phyloP scores from a whole-genome alignment of 176 grass and related monocot species.

The Typha latifolia region DNA sequence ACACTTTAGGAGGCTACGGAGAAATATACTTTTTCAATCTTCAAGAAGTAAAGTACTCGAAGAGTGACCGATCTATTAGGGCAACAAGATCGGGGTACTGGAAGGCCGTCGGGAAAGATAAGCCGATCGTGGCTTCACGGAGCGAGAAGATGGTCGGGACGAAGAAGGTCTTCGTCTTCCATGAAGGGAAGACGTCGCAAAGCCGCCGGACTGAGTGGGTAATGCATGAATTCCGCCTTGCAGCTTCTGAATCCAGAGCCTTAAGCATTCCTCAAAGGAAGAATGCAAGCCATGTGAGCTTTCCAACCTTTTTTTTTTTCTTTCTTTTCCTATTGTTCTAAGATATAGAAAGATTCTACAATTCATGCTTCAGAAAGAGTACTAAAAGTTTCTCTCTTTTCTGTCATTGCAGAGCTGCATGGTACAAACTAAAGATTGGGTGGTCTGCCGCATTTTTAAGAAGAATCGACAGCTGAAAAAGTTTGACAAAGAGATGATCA shows the following conservation, averaged over 20 bases:
- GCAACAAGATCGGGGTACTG: slow-evolving; percentile 43
- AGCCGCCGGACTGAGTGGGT: slow-evolving; percentile 47
- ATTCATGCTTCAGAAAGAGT: too few relatives aligned
- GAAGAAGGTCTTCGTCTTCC: slow-evolving; percentile 66
- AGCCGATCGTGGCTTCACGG: slow-evolving; percentile 27
- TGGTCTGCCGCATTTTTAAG: slow-evolving; percentile 74
- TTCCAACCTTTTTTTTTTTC: background rate
- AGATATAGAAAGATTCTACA: background rate
- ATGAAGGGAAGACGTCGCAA: slow-evolving; percentile 9
- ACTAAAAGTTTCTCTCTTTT: too few relatives aligned
- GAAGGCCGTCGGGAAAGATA: slow-evolving; percentile 56
- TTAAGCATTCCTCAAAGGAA: slow-evolving; percentile 1
- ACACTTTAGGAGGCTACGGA: slow-evolving; percentile 30
- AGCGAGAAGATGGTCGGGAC: slow-evolving; percentile 43
- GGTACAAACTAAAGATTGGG: slow-evolving; percentile 33
- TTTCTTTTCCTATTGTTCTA: background rate
- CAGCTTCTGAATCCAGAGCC: background rate
- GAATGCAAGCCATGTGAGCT: slow-evolving; percentile 1
- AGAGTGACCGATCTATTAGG: slow-evolving; percentile 13
- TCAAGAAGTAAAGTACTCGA: slow-evolving; percentile 27
- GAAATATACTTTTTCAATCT: slow-evolving; percentile 63
- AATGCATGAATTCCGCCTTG: slow-evolving; percentile 87
- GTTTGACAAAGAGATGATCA: slow-evolving; percentile 3
- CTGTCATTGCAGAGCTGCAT: background rate
- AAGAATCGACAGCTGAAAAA: slow-evolving; percentile 10